Evolutionary conservation across 345 rosid genomes (phyloP).

Genomic region (Turnera subulata): DNA sequence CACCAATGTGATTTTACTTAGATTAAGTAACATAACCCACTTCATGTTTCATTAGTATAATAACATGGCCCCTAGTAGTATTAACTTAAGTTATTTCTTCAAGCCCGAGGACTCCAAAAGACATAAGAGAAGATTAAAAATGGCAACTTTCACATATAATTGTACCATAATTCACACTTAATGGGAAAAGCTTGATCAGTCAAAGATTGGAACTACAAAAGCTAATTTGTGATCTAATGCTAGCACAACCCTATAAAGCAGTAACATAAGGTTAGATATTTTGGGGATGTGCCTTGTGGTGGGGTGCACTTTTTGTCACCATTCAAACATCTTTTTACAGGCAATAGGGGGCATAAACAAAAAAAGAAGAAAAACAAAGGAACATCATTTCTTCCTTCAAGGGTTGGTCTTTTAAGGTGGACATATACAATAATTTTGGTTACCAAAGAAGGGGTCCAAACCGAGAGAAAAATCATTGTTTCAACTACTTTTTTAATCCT

Average conservation of each 20-base stretch:
- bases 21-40: neutral
- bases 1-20: neutral
- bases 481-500: neutral
- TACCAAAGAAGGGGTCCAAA: conserved; percentile 8
- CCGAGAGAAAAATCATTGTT: neutral
- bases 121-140: neutral
- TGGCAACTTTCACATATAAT: neutral
- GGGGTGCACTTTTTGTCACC: conserved; percentile 12
- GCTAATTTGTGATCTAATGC: neutral
- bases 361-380: neutral
- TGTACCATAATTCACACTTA: neutral
- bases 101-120: too few species aligned
- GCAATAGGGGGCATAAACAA: conserved; percentile 3
- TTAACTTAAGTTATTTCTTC: too few species aligned
- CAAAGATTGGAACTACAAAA: conserved; percentile 12
- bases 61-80: too few species aligned
- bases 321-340: conserved; percentile 13
- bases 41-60: too few species aligned
- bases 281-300: neutral
- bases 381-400: conserved; percentile 5
- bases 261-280: neutral
- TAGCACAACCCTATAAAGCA: conserved; percentile 4
- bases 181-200: conserved; percentile 5
- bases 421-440: conserved; percentile 1
- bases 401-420: conserved; percentile 9